phyloP scores from a whole-genome alignment of 495 filamentous ascomycete species.

The Diplogelasinospora grovesii region DNA sequence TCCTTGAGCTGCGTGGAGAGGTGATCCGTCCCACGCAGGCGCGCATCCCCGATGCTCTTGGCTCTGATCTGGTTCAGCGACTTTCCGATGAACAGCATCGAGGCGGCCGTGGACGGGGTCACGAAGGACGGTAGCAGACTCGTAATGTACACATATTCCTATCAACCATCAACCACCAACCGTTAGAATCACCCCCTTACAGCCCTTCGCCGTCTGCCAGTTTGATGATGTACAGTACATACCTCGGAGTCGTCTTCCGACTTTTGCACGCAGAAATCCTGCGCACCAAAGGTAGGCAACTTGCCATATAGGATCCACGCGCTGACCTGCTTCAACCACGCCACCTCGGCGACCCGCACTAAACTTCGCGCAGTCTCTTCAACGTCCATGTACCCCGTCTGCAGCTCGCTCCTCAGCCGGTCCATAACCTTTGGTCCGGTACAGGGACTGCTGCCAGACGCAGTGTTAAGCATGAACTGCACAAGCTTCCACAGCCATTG shows the following conservation, averaged over 20 bases:
- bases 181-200: not conserved
- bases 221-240: no score
- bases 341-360: slow-evolving; percentile 70
- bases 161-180: slow-evolving; percentile 4
- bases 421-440: slow-evolving; percentile 67
- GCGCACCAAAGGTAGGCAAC: slow-evolving; percentile 61
- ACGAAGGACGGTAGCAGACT: slow-evolving; percentile 72
- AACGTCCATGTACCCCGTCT: slow-evolving; percentile 86
- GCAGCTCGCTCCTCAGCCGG: slow-evolving; percentile 60
- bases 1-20: slow-evolving; percentile 65
- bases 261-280: slow-evolving; percentile 74
- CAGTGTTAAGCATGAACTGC: slow-evolving; percentile 50
- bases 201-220: no score
- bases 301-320: slow-evolving; percentile 87
- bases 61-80: slow-evolving; percentile 74
- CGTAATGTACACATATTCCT: slow-evolving; percentile 31
- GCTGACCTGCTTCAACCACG: slow-evolving; percentile 84
- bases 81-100: slow-evolving; percentile 85
- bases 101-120: slow-evolving; percentile 62
- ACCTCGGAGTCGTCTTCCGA: slow-evolving; percentile 27
- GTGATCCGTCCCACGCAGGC: slow-evolving; percentile 52
- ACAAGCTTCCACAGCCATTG: slow-evolving; percentile 78
- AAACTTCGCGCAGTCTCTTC: slow-evolving; percentile 65
- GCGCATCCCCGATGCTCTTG: slow-evolving; percentile 40
- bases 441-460: slow-evolving; percentile 11